phyloP scores from a whole-genome alignment of 129 eudicot genomes.

The Cynara cardunculus region DNA sequence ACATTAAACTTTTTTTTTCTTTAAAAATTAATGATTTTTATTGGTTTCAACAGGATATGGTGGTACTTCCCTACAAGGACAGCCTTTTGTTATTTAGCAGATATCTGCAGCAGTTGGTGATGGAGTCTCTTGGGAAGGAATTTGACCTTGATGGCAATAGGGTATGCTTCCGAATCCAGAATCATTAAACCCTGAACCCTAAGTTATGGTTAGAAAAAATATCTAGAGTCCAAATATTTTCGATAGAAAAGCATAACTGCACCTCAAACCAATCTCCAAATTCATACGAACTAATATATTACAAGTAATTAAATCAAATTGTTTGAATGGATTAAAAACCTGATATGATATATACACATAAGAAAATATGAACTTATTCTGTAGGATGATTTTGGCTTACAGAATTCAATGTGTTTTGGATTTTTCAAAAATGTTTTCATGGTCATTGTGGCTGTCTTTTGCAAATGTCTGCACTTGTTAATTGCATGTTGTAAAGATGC shows the following conservation, averaged over 20 bases:
- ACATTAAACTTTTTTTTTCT: not conserved
- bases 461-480: not conserved
- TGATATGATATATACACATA: not conserved
- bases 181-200: not conserved
- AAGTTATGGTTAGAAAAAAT: not conserved
- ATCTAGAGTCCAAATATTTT: not conserved
- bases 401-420: not conserved
- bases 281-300: not conserved
- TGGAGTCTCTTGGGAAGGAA: conserved; percentile 99
- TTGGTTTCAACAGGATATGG: conserved; percentile 80
- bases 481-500: not conserved
- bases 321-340: not conserved
- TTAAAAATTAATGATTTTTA: not conserved
- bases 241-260: not conserved
- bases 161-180: conserved; percentile 39
- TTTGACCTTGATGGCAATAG: conserved; percentile 96
- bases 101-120: conserved; percentile 94
- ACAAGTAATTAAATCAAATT: not conserved
- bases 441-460: too few species aligned
- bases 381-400: not conserved
- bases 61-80: conserved; percentile 98
- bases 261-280: not conserved
- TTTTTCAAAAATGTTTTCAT: not conserved
- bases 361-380: not conserved
- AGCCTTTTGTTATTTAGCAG: conserved; percentile 89